Base-by-base conservation (phyloP, 1,139 yeast genomes). In the Scheffersomyces titani region DNA sequence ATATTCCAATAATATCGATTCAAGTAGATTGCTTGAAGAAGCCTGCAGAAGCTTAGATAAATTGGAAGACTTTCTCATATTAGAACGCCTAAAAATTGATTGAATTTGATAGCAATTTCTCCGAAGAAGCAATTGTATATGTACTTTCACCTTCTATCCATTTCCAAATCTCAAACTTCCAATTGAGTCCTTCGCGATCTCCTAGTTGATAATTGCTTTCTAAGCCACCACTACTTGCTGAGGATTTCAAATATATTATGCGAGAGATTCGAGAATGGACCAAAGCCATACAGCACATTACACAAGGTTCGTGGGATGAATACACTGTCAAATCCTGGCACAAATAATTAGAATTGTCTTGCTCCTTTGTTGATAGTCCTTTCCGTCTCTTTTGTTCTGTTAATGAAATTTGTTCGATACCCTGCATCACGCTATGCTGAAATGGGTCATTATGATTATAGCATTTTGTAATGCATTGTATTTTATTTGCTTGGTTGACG, bases 221-320 rank as follows among this genome's bases (percentile, higher is more conserved):
- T 57, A 92, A 81, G 1, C 80, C 80, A 1, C 84, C 84, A 2
- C 70, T 63, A 19, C 55, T 52, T 1, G 68, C 78, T 6, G 80
- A 71, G 1, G 71, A 69, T 51, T 78, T 73, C 22, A 90, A 63
- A 69, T 88, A 94, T 1, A 90, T 77, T 47, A 94, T 74, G 56
- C 92, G 77, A 16, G 85, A 81, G 1, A 96, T 82, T 52, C 99
- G 79, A 0, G 98, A 93, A 70, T 96, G 99, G 11, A 93, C 88
- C 46, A 96, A 77, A 0, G 98, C 99, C 99, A 96, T 96, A 7
- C 90, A 76, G 67, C 99, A 96, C 98, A 94, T 96, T 0, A 91
- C 84, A 69, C 99, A 96, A 0, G 99, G 99, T 69, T 96, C 99
- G 68, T 92, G 97, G 0, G 97, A 89, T 1, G 96, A 89, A 67